Evolutionary conservation across 345 rosid genomes (phyloP).

Genomic region (Syzygium jambos): DNA sequence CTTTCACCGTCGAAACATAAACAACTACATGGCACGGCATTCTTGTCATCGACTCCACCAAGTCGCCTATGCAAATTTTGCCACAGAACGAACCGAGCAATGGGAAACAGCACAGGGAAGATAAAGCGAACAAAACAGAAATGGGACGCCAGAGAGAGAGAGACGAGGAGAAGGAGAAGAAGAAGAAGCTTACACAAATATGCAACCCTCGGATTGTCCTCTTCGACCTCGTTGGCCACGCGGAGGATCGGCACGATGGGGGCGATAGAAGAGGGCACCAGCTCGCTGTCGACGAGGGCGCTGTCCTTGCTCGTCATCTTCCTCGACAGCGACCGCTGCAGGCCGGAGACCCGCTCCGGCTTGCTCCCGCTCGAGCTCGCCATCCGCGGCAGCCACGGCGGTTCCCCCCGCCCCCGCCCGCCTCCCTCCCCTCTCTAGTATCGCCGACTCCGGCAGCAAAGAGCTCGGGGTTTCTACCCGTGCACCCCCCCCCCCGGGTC

Average conservation of each 20-base stretch:
- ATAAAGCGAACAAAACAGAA: not conserved
- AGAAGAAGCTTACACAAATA: slow-evolving; percentile 58
- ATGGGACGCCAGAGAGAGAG: not conserved
- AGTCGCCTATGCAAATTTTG: not conserved
- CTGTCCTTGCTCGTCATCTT: slow-evolving; percentile 47
- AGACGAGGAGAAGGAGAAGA: not conserved
- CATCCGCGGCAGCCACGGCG: slow-evolving; percentile 11
- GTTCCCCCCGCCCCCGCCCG: not conserved
- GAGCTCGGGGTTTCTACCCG: not conserved
- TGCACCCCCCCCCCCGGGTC: not conserved
- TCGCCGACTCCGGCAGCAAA: not conserved
- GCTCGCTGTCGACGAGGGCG: slow-evolving; percentile 61
- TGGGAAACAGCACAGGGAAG: not conserved
- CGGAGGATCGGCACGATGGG: slow-evolving; percentile 69
- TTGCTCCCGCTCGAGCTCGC: slow-evolving; percentile 78
- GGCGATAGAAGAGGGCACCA: slow-evolving; percentile 81
- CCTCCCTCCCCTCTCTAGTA: not conserved
- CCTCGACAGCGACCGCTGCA: slow-evolving; percentile 28
- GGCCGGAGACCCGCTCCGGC: slow-evolving; percentile 23
- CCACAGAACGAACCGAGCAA: not conserved
- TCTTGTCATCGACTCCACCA: not conserved
- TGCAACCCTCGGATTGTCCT: slow-evolving; percentile 70
- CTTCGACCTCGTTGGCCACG: slow-evolving; percentile 79
- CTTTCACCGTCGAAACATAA: not conserved
- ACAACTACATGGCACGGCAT: not conserved